phyloP scores from a whole-genome alignment of 2,329 filamentous ascomycete genomes.

The Aspergillus piperis region DNA sequence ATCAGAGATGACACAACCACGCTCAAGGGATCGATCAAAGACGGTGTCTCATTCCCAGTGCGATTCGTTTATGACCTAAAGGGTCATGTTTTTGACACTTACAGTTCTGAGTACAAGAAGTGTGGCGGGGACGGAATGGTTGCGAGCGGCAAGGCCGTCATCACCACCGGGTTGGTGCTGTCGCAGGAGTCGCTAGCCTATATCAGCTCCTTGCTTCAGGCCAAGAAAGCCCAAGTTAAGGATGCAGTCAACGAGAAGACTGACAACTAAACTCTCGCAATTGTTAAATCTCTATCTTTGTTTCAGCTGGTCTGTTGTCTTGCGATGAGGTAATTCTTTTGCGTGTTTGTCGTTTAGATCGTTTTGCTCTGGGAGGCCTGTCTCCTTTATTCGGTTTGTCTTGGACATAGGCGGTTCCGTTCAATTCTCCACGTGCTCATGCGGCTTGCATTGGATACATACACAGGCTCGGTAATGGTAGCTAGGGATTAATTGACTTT shows the following conservation, averaged over 20 bases:
- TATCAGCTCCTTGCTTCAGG: conserved; percentile 60
- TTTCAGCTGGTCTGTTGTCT: background rate
- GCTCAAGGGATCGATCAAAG: conserved; percentile 65
- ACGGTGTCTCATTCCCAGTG: conserved; percentile 63
- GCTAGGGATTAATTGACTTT: background rate
- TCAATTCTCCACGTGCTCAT: background rate
- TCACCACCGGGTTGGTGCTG: conserved; percentile 68
- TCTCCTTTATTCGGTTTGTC: conserved; percentile 1
- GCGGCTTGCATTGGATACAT: conserved; percentile 4
- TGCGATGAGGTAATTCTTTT: background rate
- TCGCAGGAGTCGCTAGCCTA: conserved; percentile 65
- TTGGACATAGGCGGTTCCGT: background rate
- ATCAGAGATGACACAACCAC: conserved; percentile 75
- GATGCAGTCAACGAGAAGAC: conserved; percentile 55
- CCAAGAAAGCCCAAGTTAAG: conserved; percentile 64
- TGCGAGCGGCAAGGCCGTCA: conserved; percentile 68
- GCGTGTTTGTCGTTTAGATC: conserved; percentile 3
- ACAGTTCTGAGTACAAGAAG: conserved; percentile 50
- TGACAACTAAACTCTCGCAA: conserved; percentile 26
- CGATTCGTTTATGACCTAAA: conserved; percentile 62
- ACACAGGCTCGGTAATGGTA: background rate
- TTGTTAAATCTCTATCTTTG: background rate
- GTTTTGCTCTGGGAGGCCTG: conserved; percentile 4
- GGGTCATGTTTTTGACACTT: conserved; percentile 46
- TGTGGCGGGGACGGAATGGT: conserved; percentile 60